Evolutionary conservation across 257 asterid genomes (phyloP), one percentile per base, ranked within the genome.

Genomic region (Apocynum venetum): DNA sequence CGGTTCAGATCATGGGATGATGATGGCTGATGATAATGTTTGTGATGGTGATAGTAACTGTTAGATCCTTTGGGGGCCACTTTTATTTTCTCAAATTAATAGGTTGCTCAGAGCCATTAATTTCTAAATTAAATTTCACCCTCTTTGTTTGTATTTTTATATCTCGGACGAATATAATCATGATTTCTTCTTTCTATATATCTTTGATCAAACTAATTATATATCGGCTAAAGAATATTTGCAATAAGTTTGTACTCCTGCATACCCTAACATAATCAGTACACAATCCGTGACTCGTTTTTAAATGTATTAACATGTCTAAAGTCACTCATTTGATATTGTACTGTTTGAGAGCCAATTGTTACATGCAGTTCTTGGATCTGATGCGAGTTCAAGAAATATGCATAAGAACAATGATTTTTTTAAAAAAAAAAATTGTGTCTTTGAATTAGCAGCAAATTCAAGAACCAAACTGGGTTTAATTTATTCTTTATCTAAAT

Each of bases 21-120:
- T 78, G 77, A 71, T 72, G 47, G 77, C 31, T 5, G 64, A 35
- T 51, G 57, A 71, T 49, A 47, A 20, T 60, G 12, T 20, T 40
- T 49, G 44, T 78, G 82, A 78, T 72, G 66, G 74, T 72, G 82
- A 78, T 72, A 63, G 66, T 71, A 71, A 70, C 60, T 25, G 17
- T 36, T 43, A 59, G 55, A 11, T 47, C 72, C 20, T 4, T 51
- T 67, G 41, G 81, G 81, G 66, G 66, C 77, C 72, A 40, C 67
- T 72, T 78, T 63, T 31, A 61, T 40, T 72, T 78, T 72, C 70
- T 43, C 40, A n/a, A 59, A 44, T 67, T 19, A 74, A 74, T 74
- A 74, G 17, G 3, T 59, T 57, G 35, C 46, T 25, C 20, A 63
- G 49, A 15, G 49, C 57, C 61, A 64, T 31, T 64, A 60, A 60